Percentiles rank a stretch among this genome's conserved stretches.
phyloP scores from a whole-genome alignment of 768 basidiomycete species.

The Boletus edulis region DNA sequence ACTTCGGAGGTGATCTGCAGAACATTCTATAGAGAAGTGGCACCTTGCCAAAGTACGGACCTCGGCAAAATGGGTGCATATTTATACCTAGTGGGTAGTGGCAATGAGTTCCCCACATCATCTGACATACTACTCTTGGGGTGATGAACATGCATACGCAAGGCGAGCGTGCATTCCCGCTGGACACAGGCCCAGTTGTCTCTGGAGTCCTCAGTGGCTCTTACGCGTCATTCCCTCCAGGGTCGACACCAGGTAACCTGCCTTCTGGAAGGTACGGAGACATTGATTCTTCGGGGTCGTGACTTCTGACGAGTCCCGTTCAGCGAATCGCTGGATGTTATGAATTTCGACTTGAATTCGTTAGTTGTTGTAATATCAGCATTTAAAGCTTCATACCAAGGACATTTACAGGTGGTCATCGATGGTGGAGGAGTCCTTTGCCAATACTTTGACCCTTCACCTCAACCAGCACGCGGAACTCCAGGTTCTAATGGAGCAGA shows the following conservation, averaged over 20 bases:
- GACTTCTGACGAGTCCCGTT: background rate
- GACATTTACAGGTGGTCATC: slow-evolving; percentile 1
- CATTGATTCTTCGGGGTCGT: background rate
- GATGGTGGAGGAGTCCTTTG: background rate
- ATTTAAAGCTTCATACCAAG: background rate
- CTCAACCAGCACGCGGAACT: background rate
- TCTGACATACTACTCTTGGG: too few relatives aligned
- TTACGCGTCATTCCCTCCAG: too few relatives aligned
- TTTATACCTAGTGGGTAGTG: too few relatives aligned
- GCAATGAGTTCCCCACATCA: too few relatives aligned
- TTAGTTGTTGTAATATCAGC: background rate
- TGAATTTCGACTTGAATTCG: background rate
- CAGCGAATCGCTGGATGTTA: background rate
- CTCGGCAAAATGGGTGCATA: too few relatives aligned
- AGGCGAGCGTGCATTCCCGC: too few relatives aligned
- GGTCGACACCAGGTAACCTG: too few relatives aligned
- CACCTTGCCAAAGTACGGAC: background rate
- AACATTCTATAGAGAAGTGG: slow-evolving; percentile 3
- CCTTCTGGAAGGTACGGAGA: background rate
- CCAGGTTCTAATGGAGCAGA: background rate
- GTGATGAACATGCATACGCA: too few relatives aligned
- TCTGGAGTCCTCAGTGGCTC: too few relatives aligned
- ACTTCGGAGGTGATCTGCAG: background rate
- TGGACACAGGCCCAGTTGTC: too few relatives aligned
- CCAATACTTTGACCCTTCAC: background rate